phyloP scores from a whole-genome alignment of 2,329 filamentous ascomycete genomes.

The Aspergillus cejpii region DNA sequence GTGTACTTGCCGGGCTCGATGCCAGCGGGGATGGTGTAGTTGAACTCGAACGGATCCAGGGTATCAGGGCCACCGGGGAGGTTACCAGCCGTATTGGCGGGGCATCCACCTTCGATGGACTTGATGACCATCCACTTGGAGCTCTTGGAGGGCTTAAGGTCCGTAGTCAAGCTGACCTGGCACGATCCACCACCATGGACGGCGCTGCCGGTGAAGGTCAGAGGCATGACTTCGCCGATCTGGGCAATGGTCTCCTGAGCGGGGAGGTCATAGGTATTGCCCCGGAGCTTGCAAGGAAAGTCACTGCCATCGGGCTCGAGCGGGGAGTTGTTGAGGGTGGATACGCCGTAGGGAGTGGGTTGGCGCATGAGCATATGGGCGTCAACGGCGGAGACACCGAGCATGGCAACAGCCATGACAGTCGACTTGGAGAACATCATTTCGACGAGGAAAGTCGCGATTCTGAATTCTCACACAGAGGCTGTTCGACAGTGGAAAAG shows the following conservation, averaged over 20 bases:
- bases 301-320: slow-evolving; percentile 54
- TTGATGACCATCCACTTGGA: slow-evolving; percentile 84
- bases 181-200: slow-evolving; percentile 89
- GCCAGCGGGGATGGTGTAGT: slow-evolving; percentile 63
- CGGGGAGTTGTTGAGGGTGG: slow-evolving; percentile 56
- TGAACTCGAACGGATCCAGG: slow-evolving; percentile 52
- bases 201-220: slow-evolving; percentile 65
- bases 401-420: slow-evolving; percentile 41
- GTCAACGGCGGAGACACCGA: slow-evolving; percentile 51
- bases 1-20: slow-evolving; percentile 70
- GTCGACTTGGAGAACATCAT: slow-evolving; percentile 29
- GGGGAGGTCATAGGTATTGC: slow-evolving; percentile 37
- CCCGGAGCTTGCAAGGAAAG: slow-evolving; percentile 76
- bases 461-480: slow-evolving; percentile 8
- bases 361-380: slow-evolving; percentile 70
- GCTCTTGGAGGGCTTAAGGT: slow-evolving; percentile 58
- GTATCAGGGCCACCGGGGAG: slow-evolving; percentile 44
- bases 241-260: slow-evolving; percentile 53
- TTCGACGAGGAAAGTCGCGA: slow-evolving; percentile 11
- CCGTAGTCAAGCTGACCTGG: slow-evolving; percentile 79
- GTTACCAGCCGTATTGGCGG: slow-evolving; percentile 56
- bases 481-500: slow-evolving; percentile 15
- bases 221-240: slow-evolving; percentile 54
- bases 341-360: slow-evolving; percentile 57
- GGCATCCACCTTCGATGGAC: slow-evolving; percentile 80